Evolutionary conservation across 2,329 filamentous ascomycete genomes (phyloP).

Genomic region (Aureobasidium sp.): DNA sequence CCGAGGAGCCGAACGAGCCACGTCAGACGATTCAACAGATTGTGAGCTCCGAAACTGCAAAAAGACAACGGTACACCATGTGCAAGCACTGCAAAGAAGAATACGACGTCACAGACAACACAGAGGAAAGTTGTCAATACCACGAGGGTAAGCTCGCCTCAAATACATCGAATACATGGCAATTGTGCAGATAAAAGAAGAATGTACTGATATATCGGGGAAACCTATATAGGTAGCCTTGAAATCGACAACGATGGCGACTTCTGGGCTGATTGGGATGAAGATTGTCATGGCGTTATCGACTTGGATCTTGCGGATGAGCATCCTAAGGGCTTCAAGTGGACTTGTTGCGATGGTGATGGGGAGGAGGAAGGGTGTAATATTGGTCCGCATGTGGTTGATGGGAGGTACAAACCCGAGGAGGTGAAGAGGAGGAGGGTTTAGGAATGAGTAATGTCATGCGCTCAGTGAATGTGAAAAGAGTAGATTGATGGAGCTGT

Average conservation of each 20-base stretch:
- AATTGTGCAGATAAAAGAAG: no score
- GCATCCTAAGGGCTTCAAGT: not conserved
- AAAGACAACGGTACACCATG: not conserved
- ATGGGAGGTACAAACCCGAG: not conserved
- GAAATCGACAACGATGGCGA: not conserved
- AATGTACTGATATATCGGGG: no score
- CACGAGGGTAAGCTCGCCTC: conserved; percentile 2
- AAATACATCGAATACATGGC: no score
- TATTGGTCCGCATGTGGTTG: not conserved
- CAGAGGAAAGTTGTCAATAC: conserved; percentile 19
- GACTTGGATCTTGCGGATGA: not conserved
- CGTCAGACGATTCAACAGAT: not conserved
- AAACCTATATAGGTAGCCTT: not conserved
- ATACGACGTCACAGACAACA: conserved; percentile 22
- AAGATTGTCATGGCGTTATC: not conserved
- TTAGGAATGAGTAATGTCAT: not conserved
- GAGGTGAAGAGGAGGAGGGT: not conserved
- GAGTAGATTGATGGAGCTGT: no score
- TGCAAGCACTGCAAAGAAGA: conserved; percentile 24
- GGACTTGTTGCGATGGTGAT: not conserved
- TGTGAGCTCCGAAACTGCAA: not conserved
- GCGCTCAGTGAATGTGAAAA: no score
- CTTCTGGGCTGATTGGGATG: not conserved
- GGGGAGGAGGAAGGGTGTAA: not conserved
- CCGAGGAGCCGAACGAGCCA: no score